Evolutionary conservation across 1,284 basidiomycete genomes (phyloP), one percentile per base, ranked within the genome.

Genomic region (Tilletia setariae): DNA sequence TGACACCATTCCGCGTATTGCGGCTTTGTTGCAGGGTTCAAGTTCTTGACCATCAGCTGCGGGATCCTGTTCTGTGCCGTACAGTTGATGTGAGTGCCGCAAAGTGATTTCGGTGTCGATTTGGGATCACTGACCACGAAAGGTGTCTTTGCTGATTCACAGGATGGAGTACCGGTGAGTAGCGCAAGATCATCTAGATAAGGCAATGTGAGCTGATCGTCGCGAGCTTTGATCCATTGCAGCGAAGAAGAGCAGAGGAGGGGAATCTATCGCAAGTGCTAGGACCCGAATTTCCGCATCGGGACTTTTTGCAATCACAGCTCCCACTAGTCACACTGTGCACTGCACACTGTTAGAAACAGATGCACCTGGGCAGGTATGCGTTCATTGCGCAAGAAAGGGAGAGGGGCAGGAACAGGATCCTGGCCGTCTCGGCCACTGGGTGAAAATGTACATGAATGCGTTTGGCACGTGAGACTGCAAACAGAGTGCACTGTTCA

Each of bases 1-100:
- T 43, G 19, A 19, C 19, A 25, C 16, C 23, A 25, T 42, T 23
- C 23, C 67, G n/a, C 64, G n/a, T 42, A 16, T 15, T 62, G 1
- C 13, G 8, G 1, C 11, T 11, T 19, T 19, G 47, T 30, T 63
- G 23, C 68, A 90, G 91, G 92, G 4, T 74, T 90, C 61, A 83
- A 82, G 19, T 96, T 94, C 83, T 83, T 93, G 68, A 47, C 87
- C 0, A 83, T 87, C 8, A 88, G 89, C 0, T 87, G 87, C 67
- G 85, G 81, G 0, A 90, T 89, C 74, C 70, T 98, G 35, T 98
- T 94, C 79, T 86, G 93, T 21, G 92, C 87, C 0, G 89, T 89
- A 0, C 95, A 98, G 81, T 83, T 96, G 63, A 97, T 98, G 95
- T 93, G 94, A 96, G 81, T 96, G 96, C 82, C 85, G 93, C 51